A percentile compares a stretch with the other conserved stretches of the same genome.
phyloP scores from a whole-genome alignment of 495 filamentous ascomycete genomes.

The Schizothecium vesticola region DNA sequence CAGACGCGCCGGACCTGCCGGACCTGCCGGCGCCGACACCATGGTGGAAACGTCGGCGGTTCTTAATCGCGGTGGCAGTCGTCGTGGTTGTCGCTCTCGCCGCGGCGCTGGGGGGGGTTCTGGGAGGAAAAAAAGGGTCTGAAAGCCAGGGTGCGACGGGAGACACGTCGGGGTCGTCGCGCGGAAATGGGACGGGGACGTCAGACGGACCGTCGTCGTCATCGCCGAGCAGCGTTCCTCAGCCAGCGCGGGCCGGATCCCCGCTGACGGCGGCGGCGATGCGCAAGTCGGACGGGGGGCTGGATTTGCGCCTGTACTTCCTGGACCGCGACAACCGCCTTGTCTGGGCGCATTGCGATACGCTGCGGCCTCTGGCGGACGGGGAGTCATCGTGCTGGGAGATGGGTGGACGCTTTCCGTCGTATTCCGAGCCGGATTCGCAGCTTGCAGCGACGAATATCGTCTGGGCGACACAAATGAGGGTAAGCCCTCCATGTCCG shows the following conservation, averaged over 20 bases:
- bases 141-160: background rate
- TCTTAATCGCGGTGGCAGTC: conserved; percentile 5
- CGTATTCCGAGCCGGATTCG: background rate
- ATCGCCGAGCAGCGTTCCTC: background rate
- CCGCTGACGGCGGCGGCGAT: conserved; percentile 12
- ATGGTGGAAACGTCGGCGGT: conserved; percentile 2
- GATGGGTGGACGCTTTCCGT: background rate
- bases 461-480: conserved; percentile 5
- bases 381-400: conserved; percentile 16
- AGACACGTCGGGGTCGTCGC: background rate
- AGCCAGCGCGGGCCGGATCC: conserved; percentile 6
- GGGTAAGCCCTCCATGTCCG: background rate
- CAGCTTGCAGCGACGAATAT: conserved; percentile 1
- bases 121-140: conserved; percentile 2
- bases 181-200: background rate
- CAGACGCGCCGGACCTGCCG: background rate
- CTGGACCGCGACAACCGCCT: conserved; percentile 9
- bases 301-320: conserved; percentile 17
- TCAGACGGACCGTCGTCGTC: no score
- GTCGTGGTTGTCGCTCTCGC: conserved; percentile 8
- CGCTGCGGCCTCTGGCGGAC: background rate
- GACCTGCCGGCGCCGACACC: background rate
- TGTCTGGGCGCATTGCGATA: conserved; percentile 10
- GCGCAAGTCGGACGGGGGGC: conserved; percentile 10
- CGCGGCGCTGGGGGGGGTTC: conserved; percentile 12